Conservation (phyloP, 1,139 yeast genomes). For the Blastobotrys capitulatus region DNA sequence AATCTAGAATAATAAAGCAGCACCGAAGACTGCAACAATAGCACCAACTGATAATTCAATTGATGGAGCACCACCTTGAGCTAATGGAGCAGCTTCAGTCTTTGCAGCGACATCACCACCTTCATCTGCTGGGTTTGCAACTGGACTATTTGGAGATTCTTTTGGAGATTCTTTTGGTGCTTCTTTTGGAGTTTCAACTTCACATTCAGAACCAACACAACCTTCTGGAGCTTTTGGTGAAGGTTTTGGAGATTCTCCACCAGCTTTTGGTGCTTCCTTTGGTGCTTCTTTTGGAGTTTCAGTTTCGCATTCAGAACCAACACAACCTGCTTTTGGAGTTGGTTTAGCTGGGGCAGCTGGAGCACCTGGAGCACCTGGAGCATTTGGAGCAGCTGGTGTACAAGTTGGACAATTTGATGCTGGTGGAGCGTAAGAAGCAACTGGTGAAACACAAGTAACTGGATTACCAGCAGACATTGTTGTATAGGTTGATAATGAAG, state of each 20-base stretch:
- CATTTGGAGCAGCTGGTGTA: conserved; percentile 4
- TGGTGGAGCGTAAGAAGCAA: conserved; percentile 12
- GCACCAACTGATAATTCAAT: neutral
- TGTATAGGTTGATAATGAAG: conserved; percentile 18
- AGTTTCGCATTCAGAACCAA: too few relatives aligned
- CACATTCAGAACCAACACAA: too few relatives aligned
- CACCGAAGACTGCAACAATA: conserved; percentile 11
- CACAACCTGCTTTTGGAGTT: neutral
- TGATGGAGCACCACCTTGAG: neutral
- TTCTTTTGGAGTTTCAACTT: neutral
- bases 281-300: too few relatives aligned
- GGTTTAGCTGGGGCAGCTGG: conserved; percentile 1
- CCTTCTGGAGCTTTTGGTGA: neutral
- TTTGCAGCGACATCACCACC: conserved; percentile 5
- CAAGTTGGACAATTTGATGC: conserved; percentile 2
- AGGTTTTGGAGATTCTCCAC: neutral
- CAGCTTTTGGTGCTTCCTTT: too few relatives aligned
- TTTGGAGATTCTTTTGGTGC: neutral
- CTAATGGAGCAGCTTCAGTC: neutral
- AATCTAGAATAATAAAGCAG: conserved; percentile 14
- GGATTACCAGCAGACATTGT: conserved; percentile 15
- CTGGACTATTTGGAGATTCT: neutral
- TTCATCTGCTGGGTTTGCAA: neutral
- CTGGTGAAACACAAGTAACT: conserved; percentile 20
- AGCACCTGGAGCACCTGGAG: conserved; percentile 5